These are phyloP conservation scores for Symbiodinium natans DNA, from an alignment of 73 alveolate species.

Conservation along the genomic window DNA sequence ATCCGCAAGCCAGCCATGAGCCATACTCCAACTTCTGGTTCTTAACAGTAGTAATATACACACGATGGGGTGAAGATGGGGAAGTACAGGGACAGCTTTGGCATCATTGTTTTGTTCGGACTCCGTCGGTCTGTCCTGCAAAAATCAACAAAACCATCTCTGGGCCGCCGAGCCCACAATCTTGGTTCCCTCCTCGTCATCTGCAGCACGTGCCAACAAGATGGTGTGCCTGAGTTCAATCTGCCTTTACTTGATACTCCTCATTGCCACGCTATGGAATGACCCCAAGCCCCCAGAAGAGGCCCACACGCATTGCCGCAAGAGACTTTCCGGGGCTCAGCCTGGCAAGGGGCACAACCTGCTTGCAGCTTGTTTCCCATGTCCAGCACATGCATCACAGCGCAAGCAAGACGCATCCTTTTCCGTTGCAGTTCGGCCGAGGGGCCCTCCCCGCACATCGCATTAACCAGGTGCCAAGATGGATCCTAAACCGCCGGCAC, in stretches of 20 bases:
- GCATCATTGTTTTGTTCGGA: background rate
- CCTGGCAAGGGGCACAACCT: background rate
- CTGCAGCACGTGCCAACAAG: slow-evolving; percentile 51
- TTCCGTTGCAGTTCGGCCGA: background rate
- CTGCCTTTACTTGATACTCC: background rate
- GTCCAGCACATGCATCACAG: background rate
- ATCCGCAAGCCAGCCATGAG: too few species aligned
- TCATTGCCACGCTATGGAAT: background rate
- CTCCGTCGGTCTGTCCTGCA: too few species aligned
- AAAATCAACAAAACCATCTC: background rate
- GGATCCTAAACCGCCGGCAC: background rate
- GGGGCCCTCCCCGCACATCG: background rate
- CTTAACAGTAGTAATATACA: too few species aligned
- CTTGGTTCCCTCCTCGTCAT: slow-evolving; percentile 43
- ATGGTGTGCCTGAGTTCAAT: slow-evolving; percentile 39
- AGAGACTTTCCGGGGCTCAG: slow-evolving; percentile 5
- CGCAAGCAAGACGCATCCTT: background rate
- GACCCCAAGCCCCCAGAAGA: background rate
- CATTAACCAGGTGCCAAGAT: background rate
- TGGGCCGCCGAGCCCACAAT: slow-evolving; percentile 19
- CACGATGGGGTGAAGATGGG: too few species aligned
- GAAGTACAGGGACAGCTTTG: too few species aligned
- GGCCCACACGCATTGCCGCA: slow-evolving; percentile 34
- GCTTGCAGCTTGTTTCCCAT: background rate
- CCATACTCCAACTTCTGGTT: too few species aligned